Evolutionary conservation across 257 asterid genomes (phyloP).

Genomic region (Jacaranda copaia): DNA sequence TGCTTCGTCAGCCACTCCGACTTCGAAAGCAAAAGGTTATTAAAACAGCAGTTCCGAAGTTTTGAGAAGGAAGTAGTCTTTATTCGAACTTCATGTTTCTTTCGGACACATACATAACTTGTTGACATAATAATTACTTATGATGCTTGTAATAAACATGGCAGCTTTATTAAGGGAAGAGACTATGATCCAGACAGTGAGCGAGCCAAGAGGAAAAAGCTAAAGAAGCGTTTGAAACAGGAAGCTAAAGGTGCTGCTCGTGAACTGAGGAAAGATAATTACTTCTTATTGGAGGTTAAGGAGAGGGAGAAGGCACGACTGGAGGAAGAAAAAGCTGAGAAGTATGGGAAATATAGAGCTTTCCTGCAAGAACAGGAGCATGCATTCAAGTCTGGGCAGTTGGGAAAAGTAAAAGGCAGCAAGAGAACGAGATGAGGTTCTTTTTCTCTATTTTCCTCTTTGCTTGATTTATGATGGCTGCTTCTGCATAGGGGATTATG

Average conservation of each 20-base stretch:
- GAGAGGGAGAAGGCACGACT: constrained; percentile 56
- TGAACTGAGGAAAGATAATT: constrained; percentile 83
- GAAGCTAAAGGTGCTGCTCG: constrained; percentile 81
- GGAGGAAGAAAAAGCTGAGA: constrained; percentile 72
- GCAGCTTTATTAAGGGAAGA: constrained; percentile 93
- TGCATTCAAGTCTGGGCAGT: constrained; percentile 90
- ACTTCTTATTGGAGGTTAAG: constrained; percentile 75
- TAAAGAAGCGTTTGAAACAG: constrained; percentile 41
- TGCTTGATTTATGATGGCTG: no score
- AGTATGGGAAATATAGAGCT: constrained; percentile 67
- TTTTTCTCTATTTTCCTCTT: not conserved
- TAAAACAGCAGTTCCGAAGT: constrained; percentile 74
- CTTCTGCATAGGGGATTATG: not conserved
- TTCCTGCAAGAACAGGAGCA: constrained; percentile 97
- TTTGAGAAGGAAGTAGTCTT: constrained; percentile 76
- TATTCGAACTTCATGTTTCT: constrained; percentile 1
- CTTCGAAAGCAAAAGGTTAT: constrained; percentile 76
- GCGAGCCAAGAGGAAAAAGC: constrained; percentile 72
- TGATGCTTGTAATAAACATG: constrained; percentile 1
- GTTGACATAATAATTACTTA: constrained; percentile 8
- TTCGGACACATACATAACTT: not conserved
- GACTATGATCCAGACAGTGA: constrained; percentile 98
- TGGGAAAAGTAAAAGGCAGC: constrained; percentile 63
- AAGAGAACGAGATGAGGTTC: constrained; percentile 72
- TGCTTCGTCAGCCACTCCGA: constrained; percentile 74